Base-by-base conservation (phyloP, 1,284 basidiomycete species). In the Melanopsichium pennsylvanicum region DNA sequence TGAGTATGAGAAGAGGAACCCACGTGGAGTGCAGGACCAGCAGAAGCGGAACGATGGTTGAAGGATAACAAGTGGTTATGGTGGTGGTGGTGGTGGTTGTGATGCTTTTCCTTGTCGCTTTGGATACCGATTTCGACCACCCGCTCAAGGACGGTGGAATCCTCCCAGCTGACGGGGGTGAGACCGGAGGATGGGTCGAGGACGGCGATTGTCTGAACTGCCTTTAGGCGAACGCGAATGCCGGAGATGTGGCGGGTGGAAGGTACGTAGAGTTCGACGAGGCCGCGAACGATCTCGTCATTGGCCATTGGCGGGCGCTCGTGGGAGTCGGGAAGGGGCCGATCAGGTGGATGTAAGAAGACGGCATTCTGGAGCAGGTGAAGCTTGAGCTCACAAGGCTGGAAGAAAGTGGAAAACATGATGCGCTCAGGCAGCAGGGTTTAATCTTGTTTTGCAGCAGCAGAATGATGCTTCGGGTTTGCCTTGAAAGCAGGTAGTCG, bases 181-280 rank as follows among this genome's bases (percentile, higher is more conserved):
- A 70, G 61, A 31, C 66, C 69, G 13, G 71, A 57, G 4, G 60
- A 37, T 2, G 78, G 44, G 39, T 80, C 76, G 22, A 80, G 59
- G 26, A 79, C 57, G 31, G 76, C 79, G 33, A 80, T 61, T 22
- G 76, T 79, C 55, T 80, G 77, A 2, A 79, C 70, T 1, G 69
- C 78, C 34, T 71, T 63, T 8, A 81, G 43, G 16, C 76, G 71
- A 6, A 81, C 77, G 18, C 75, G 66, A 45, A 81, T 74, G 29
- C 75, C 79, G 4, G 71, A 66, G 27, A 81, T 79, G 44, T 74
- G 72, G 12, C 79, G 70, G 8, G 59, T 61, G 16, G 72, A 64
- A 13, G 79, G 79, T 3, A 77, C 76, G 41, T 74, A 69, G 41
- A 81, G 62, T 52, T 81, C 78, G 25, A 81, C 73, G 15, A 81